Evolutionary conservation across 2,329 filamentous ascomycete genomes (phyloP).

Genomic region (Elsinoe arachidis): DNA sequence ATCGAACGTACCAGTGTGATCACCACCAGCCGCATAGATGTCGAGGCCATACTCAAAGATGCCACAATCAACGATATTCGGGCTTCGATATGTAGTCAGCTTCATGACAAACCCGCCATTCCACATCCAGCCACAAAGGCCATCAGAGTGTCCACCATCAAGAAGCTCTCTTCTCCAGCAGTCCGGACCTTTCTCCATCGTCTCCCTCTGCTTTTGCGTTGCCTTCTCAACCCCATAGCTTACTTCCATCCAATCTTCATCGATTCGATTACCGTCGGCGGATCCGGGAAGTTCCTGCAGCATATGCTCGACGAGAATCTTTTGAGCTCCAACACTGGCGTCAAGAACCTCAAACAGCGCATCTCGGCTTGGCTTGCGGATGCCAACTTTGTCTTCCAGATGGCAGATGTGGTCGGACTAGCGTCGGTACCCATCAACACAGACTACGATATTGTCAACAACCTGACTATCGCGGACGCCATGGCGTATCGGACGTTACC

Average conservation of each 20-base stretch:
- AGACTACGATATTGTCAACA: slow-evolving; percentile 39
- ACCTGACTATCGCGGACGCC: slow-evolving; percentile 40
- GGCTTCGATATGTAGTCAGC: slow-evolving; percentile 42
- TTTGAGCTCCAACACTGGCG: slow-evolving; percentile 38
- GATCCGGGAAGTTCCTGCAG: slow-evolving; percentile 44
- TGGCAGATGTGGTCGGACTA: slow-evolving; percentile 37
- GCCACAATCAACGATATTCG: slow-evolving; percentile 33
- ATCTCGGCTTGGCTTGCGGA: slow-evolving; percentile 44
- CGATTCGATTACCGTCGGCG: slow-evolving; percentile 41
- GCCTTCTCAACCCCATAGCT: slow-evolving; percentile 41
- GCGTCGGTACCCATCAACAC: slow-evolving; percentile 43
- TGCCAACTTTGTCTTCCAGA: slow-evolving; percentile 45
- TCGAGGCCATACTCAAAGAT: slow-evolving; percentile 19
- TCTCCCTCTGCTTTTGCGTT: slow-evolving; percentile 41
- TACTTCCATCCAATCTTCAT: slow-evolving; percentile 47
- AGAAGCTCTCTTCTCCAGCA: slow-evolving; percentile 34
- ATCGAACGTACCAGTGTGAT: slow-evolving; percentile 35
- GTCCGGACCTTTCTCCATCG: slow-evolving; percentile 40
- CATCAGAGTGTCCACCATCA: slow-evolving; percentile 42
- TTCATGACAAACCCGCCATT: slow-evolving; percentile 41
- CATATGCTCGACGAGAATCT: slow-evolving; percentile 39
- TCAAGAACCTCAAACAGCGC: slow-evolving; percentile 38
- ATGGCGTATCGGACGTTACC: slow-evolving; percentile 42
- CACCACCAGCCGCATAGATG: slow-evolving; percentile 13
- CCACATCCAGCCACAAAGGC: slow-evolving; percentile 43